Evolutionary conservation across 129 eudicot species (phyloP).

Genomic region (Ambrosia trifida): DNA sequence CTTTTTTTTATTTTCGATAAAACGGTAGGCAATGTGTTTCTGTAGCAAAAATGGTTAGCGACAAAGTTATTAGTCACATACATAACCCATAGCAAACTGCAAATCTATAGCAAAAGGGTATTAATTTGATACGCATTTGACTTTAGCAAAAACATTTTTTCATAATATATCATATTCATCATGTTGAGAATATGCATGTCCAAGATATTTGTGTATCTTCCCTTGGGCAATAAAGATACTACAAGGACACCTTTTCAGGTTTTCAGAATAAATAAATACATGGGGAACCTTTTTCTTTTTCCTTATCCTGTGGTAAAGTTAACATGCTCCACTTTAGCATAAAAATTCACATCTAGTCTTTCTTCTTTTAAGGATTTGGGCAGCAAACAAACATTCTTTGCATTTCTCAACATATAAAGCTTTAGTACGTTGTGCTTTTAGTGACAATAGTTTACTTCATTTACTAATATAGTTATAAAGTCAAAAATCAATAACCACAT

Average conservation of each 20-base stretch:
- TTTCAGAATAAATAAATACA: constrained; percentile 10
- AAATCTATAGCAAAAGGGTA: too few relatives aligned
- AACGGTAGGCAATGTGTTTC: too few relatives aligned
- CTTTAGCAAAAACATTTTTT: too few relatives aligned
- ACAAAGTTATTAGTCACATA: too few relatives aligned
- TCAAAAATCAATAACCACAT: background rate
- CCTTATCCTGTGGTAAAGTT: constrained; percentile 37
- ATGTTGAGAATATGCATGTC: too few relatives aligned
- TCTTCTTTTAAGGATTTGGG: constrained; percentile 38
- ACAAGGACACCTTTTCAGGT: constrained; percentile 20
- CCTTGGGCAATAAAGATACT: background rate
- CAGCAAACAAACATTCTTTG: constrained; percentile 20
- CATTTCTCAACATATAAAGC: background rate
- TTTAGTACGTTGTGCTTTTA: background rate
- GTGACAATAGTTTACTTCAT: background rate
- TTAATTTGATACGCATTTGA: too few relatives aligned
- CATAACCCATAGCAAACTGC: too few relatives aligned
- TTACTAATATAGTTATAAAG: background rate
- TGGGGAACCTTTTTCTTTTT: background rate
- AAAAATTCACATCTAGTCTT: constrained; percentile 31
- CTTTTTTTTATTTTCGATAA: too few relatives aligned
- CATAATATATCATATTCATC: too few relatives aligned
- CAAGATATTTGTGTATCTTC: background rate
- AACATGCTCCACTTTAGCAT: constrained; percentile 36
- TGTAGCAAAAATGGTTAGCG: too few relatives aligned